Evolutionary conservation across 176 grass and related monocot species (phyloP).

Genomic region (Bromus sterilis): DNA sequence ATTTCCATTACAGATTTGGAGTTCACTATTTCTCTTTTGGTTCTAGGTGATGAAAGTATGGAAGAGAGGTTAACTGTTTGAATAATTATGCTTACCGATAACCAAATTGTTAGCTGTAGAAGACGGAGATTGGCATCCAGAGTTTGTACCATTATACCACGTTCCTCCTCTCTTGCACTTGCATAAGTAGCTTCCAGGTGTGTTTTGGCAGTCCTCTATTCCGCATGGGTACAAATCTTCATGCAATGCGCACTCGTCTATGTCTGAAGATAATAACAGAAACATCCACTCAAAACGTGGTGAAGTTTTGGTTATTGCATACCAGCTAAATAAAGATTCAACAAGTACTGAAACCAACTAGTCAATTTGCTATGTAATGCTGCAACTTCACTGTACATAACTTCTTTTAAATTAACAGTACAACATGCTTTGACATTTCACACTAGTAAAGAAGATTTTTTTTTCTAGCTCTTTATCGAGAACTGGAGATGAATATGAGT

Average conservation of each 20-base stretch:
- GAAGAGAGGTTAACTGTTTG: neutral
- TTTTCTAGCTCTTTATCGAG: no score
- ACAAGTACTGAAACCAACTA: neutral
- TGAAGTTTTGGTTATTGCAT: no score
- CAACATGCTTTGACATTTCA: neutral
- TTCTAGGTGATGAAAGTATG: neutral
- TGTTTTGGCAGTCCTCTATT: neutral
- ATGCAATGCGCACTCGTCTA: conserved; percentile 1
- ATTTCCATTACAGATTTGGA: neutral
- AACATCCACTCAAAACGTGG: neutral
- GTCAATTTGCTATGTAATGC: neutral
- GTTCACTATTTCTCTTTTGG: neutral
- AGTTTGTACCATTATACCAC: neutral
- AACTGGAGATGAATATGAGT: no score
- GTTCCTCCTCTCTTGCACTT: neutral
- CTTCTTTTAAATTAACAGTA: neutral
- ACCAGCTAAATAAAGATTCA: neutral
- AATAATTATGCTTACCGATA: neutral
- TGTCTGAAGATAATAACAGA: neutral
- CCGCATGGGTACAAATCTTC: neutral
- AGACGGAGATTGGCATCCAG: neutral
- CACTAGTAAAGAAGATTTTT: neutral
- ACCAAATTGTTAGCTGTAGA: neutral
- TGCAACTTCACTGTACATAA: neutral
- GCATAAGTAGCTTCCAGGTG: neutral